A percentile compares a stretch with the other conserved stretches of the same genome.
Evolutionary conservation across 225 moss, liverwort and hornwort genomes (phyloP).

Genomic region (Sphagnum tenellum): DNA sequence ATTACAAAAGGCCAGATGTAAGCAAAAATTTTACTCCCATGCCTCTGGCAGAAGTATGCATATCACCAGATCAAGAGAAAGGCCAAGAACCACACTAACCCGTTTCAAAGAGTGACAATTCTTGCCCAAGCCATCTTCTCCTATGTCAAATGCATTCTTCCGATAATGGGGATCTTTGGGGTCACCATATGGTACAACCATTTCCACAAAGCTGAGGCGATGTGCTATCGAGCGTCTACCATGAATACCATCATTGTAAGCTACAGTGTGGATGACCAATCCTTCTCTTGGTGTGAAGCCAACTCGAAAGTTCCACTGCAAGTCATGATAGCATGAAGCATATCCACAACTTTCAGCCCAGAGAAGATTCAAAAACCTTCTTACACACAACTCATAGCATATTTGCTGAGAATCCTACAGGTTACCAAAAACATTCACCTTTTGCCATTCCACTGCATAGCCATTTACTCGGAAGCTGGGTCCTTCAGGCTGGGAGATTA

Average conservation of each 20-base stretch:
- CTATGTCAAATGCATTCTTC: slow-evolving; percentile 38
- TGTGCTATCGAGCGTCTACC: slow-evolving; percentile 36
- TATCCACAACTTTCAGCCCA: too few species aligned
- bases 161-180: slow-evolving; percentile 35
- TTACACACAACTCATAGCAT: too few species aligned
- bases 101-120: slow-evolving; percentile 29
- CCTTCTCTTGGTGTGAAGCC: slow-evolving; percentile 38
- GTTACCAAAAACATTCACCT: slow-evolving; percentile 18
- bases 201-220: slow-evolving; percentile 39
- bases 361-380: too few species aligned
- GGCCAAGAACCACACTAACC: slow-evolving; percentile 11
- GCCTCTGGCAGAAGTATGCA: too few species aligned
- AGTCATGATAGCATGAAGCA: not conserved
- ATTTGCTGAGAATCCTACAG: too few species aligned
- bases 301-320: slow-evolving; percentile 41
- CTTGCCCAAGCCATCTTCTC: slow-evolving; percentile 39
- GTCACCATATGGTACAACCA: slow-evolving; percentile 42
- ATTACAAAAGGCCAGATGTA: too few species aligned
- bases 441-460: slow-evolving; percentile 90
- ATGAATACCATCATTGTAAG: slow-evolving; percentile 36
- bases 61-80: too few species aligned
- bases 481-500: slow-evolving; percentile 75
- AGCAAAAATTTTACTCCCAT: too few species aligned
- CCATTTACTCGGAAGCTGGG: slow-evolving; percentile 93
- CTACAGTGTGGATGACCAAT: slow-evolving; percentile 34